Percentiles rank a stretch among this genome's conserved stretches.
Conservation (phyloP, 495 filamentous ascomycete species). For the Aspergillus funiculosus region DNA sequence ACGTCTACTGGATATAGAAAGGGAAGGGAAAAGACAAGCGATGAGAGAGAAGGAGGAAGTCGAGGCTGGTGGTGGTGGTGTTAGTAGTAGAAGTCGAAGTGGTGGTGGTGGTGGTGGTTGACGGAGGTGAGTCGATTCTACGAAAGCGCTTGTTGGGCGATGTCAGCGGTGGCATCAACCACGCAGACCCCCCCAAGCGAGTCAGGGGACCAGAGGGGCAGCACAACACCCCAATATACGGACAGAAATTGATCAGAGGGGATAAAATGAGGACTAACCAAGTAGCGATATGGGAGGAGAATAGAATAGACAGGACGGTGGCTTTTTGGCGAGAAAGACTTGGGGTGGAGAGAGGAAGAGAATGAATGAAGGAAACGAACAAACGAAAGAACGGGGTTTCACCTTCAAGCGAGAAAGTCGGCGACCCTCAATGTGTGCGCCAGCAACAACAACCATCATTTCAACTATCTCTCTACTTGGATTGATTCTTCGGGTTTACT, state of each 20-base stretch:
- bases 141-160: constrained; percentile 39
- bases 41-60: constrained; percentile 24
- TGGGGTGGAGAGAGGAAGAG: constrained; percentile 20
- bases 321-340: constrained; percentile 9
- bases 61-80: constrained; percentile 25
- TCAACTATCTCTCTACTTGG: not conserved
- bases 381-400: constrained; percentile 25
- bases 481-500: constrained; percentile 1
- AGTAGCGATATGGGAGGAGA: constrained; percentile 16
- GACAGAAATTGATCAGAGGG: not conserved
- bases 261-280: constrained; percentile 18
- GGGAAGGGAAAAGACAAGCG: constrained; percentile 18
- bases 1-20: constrained; percentile 17
- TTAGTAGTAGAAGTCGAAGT: too few relatives aligned
- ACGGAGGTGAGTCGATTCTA: constrained; percentile 26
- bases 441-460: constrained; percentile 21
- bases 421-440: constrained; percentile 29
- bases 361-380: constrained; percentile 5
- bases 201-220: constrained; percentile 23
- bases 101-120: constrained; percentile 24
- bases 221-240: constrained; percentile 3
- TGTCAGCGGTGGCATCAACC: constrained; percentile 40
- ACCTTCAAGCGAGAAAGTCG: constrained; percentile 41
- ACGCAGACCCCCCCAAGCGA: constrained; percentile 22
- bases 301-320: constrained; percentile 9